phyloP scores from a whole-genome alignment of 345 rosid genomes.

The Populus simonii region DNA sequence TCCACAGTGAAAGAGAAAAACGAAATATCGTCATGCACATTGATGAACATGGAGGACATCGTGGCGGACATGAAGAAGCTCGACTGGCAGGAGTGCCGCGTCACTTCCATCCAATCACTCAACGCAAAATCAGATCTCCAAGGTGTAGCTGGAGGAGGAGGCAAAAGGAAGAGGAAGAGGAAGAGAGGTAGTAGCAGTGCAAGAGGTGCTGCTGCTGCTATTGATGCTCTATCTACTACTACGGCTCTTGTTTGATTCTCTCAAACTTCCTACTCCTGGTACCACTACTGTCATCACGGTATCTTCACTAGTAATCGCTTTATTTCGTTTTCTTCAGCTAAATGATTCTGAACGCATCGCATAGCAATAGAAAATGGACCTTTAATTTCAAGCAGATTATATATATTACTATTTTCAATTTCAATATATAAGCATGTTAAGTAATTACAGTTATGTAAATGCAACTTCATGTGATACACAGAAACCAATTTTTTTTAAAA shows the following conservation, averaged over 20 bases:
- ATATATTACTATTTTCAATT: too few relatives aligned
- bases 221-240: not conserved
- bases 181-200: too few relatives aligned
- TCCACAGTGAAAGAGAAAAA: slow-evolving; percentile 36
- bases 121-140: slow-evolving; percentile 7
- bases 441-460: too few relatives aligned
- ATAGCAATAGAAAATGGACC: not conserved
- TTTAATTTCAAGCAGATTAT: not conserved
- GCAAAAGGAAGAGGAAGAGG: too few relatives aligned
- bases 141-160: not conserved
- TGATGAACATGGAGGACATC: slow-evolving; percentile 25
- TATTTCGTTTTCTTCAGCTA: not conserved
- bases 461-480: not conserved
- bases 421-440: too few relatives aligned
- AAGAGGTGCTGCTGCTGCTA: not conserved
- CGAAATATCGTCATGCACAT: slow-evolving; percentile 22
- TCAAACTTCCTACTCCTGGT: not conserved
- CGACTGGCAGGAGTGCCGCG: slow-evolving; percentile 50
- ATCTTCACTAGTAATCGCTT: not conserved
- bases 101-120: slow-evolving; percentile 37
- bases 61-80: slow-evolving; percentile 36
- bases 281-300: too few relatives aligned
- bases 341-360: not conserved
- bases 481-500: not conserved
- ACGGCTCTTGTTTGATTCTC: not conserved